Evolutionary conservation across 1,284 basidiomycete genomes (phyloP), one percentile per base, ranked within the genome.

Genomic region (Ustilago bromivora): DNA sequence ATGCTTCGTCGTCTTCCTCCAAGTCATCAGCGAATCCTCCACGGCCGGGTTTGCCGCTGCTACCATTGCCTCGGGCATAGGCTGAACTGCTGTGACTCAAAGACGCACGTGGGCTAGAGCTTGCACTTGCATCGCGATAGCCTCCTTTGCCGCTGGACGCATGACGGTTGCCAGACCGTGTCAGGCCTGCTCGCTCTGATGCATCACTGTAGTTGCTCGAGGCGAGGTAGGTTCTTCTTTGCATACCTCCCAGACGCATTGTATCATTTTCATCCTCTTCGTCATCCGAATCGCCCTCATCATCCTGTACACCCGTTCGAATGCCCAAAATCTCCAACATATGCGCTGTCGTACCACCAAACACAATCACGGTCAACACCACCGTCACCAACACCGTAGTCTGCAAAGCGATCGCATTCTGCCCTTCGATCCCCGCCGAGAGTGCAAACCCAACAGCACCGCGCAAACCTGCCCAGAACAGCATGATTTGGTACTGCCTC

Each of bases 291-390:
- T 82, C 81, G 36, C 95, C 95, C 76, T 98, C 95, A 81, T 98
- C 96, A 62, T 88, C 87, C 58, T 87, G 83, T 0, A 99, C 94
- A 0, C 96, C 96, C 0, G 95, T 97, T 10, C 94, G 88, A 78
- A 99, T 98, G 1, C 96, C 96, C n/a, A 98, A 89, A 10, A 99
- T 92, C 82, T 98, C 95, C 52, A 99, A 89, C 97, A 99, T 99
- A 66, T 95, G 90, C 7, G 93, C 92, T 0, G 97, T 98, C 8
- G 97, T 98, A 0, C 96, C 97, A 0, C 96, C 96, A 84, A 99
- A 99, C 61, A 98, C 89, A 69, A 98, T 89, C 53, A 99, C 95
- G 0, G 96, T 98, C 62, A 98, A 89, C 54, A 99, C 95, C 51
- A 99, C 96, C 7, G 97, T 94, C 15, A 98, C 92, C 36, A 99